Percentiles rank a stretch among this genome's conserved stretches.
Conservation (phyloP, 371 early-diverging fungal species). For the Chytridium lagenaria region DNA sequence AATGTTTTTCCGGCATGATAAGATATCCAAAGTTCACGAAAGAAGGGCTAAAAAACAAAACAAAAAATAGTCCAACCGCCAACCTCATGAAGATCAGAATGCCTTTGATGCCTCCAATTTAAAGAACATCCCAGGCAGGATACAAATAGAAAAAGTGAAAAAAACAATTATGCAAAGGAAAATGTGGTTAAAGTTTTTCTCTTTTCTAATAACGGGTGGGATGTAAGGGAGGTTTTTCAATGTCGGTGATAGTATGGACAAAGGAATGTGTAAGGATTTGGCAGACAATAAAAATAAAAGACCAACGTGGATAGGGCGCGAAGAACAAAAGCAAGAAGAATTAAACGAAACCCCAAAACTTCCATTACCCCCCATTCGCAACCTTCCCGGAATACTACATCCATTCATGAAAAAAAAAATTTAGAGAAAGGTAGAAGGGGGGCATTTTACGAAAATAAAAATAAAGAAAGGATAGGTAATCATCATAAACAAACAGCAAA, state of each 20-base stretch:
- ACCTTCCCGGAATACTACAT: background rate
- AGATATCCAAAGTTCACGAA: conserved; percentile 5
- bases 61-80: no score
- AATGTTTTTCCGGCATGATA: no score
- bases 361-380: background rate
- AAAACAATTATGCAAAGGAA: no score
- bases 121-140: no score
- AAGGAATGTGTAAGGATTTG: no score
- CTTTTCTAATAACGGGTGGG: no score
- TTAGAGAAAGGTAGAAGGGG: background rate
- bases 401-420: background rate
- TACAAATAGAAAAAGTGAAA: no score
- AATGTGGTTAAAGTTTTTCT: no score
- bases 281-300: conserved; percentile 5
- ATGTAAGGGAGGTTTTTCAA: no score
- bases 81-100: no score
- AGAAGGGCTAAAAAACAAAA: background rate
- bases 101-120: no score
- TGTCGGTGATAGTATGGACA: no score
- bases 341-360: background rate
- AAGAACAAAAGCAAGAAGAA: background rate
- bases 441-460: background rate
- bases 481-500: background rate
- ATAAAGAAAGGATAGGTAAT: background rate
- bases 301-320: background rate